Evolutionary conservation across 164 flowering plant genomes (phyloP), one percentile per base, ranked within the genome.

Genomic region (Liquidambar formosana): DNA sequence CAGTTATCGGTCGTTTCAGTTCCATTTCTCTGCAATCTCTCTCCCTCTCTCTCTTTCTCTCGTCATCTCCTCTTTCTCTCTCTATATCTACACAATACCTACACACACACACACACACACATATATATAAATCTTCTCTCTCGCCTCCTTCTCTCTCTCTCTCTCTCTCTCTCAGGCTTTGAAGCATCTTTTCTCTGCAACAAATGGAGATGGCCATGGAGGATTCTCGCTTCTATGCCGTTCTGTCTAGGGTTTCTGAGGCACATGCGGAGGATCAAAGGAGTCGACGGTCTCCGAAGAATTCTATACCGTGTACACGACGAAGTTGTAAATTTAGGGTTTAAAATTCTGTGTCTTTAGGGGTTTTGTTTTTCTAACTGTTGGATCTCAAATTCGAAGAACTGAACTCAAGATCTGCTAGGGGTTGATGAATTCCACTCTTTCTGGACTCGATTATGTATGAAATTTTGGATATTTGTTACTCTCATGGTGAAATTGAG

Each of bases 151-250:
- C 11, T 56, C 65, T 18, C 8, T 49, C 4, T 67, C 48, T 54
- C 33, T 58, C 18, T 43, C 23, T 3, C 5, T 33, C 41, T 33
- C 41, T 33, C 41, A 14, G 18, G 15, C n/a, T 63, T 52, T 43
- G 56, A 64, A 64, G 38, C 56, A 8, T 26, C 45, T 45, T n/a
- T n/a, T 33, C 41, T 45, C 19, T 69, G 54, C 21, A 25, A 33
- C 70, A 47, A 72, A 85, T 85, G 87, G 86, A 80, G 70, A 77
- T 83, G 82, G 63, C 66, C 11, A 76, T 79, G 78, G 86, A 71
- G 68, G 75, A 76, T 54, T 80, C 83, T 61, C 27, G 63, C 71
- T 65, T 71, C 47, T 46, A 18, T 38, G 61, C 51, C 47, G 60
- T 44, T 52, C 66, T 61, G 46, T 64, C 73, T 66, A 57, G 77